A percentile compares a stretch with the other conserved stretches of the same genome.
These are phyloP conservation scores for Arachis hypogaea DNA, from an alignment of 306 rosid genomes.

Conservation along the genomic window DNA sequence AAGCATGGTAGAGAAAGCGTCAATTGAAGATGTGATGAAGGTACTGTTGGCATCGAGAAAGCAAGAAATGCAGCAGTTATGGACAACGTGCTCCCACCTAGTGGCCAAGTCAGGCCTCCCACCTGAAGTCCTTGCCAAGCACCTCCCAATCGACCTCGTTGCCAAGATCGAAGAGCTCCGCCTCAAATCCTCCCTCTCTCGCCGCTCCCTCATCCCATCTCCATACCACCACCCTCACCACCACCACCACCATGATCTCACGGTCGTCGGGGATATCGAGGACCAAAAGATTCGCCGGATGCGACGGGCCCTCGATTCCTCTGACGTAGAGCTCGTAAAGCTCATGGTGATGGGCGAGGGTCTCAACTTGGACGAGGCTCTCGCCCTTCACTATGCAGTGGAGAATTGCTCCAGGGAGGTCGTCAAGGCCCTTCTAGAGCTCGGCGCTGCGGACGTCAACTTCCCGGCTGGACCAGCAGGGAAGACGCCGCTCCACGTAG, in stretches of 20 bases:
- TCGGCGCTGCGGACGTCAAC: constrained; percentile 94
- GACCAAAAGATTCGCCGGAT: constrained; percentile 92
- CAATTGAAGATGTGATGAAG: constrained; percentile 97
- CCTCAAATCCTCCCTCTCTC: constrained; percentile 75
- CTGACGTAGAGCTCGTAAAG: constrained; percentile 92
- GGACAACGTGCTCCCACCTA: constrained; percentile 92
- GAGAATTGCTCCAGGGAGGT: constrained; percentile 95
- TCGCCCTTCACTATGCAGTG: constrained; percentile 88
- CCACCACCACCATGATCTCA: constrained; percentile 53
- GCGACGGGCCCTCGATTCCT: constrained; percentile 89
- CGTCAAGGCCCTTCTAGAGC: constrained; percentile 84
- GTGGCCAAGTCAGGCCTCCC: constrained; percentile 95
- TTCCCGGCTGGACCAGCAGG: constrained; percentile 77
- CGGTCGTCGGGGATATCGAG: constrained; percentile 69
- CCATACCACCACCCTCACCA: constrained; percentile 46
- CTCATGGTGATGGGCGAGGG: constrained; percentile 99
- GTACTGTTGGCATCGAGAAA: constrained; percentile 87
- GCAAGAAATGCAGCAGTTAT: constrained; percentile 97
- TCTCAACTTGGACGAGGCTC: constrained; percentile 85
- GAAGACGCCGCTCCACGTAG: constrained; percentile 84
- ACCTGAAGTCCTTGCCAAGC: constrained; percentile 86
- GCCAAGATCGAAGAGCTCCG: constrained; percentile 96
- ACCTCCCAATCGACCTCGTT: constrained; percentile 80
- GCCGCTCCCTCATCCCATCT: constrained; percentile 63
- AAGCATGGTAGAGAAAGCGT: constrained; percentile 96